Conservation (phyloP, 2,329 filamentous ascomycete genomes). For the Beauveria scarabaeidicola region DNA sequence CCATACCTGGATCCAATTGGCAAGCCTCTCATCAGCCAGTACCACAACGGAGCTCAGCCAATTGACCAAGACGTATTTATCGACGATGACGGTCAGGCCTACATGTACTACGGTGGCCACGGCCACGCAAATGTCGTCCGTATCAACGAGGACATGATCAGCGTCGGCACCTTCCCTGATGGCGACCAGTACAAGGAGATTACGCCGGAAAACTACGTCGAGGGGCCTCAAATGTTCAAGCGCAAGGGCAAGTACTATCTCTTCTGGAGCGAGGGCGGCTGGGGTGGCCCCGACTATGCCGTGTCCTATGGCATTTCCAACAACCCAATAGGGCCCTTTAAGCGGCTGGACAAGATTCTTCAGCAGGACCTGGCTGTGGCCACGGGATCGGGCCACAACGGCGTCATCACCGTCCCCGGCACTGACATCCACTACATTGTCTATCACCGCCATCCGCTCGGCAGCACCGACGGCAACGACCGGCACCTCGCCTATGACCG, state of each 20-base stretch:
- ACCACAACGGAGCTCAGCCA: conserved; percentile 37
- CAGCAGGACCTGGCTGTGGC: conserved; percentile 32
- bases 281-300: conserved; percentile 38
- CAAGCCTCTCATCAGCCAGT: conserved; percentile 26
- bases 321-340: conserved; percentile 32
- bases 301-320: conserved; percentile 36
- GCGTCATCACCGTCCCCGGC: conserved; percentile 34
- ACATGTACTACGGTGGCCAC: conserved; percentile 34
- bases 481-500: conserved; percentile 39
- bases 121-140: conserved; percentile 32
- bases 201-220: conserved; percentile 32
- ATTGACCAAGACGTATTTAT: conserved; percentile 33
- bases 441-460: conserved; percentile 36
- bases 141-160: conserved; percentile 32
- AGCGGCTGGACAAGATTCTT: conserved; percentile 30
- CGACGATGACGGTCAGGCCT: conserved; percentile 34
- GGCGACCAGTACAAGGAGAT: conserved; percentile 33
- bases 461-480: conserved; percentile 36
- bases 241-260: conserved; percentile 36
- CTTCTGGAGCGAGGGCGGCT: conserved; percentile 40
- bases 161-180: conserved; percentile 32
- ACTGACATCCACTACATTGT: conserved; percentile 40
- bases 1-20: conserved; percentile 28
- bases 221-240: conserved; percentile 35
- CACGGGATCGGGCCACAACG: conserved; percentile 36